A percentile compares a stretch with the other conserved stretches of the same genome.
Evolutionary conservation across 208 protist species (phyloP).

Genomic region (Crithidia mellificae): DNA sequence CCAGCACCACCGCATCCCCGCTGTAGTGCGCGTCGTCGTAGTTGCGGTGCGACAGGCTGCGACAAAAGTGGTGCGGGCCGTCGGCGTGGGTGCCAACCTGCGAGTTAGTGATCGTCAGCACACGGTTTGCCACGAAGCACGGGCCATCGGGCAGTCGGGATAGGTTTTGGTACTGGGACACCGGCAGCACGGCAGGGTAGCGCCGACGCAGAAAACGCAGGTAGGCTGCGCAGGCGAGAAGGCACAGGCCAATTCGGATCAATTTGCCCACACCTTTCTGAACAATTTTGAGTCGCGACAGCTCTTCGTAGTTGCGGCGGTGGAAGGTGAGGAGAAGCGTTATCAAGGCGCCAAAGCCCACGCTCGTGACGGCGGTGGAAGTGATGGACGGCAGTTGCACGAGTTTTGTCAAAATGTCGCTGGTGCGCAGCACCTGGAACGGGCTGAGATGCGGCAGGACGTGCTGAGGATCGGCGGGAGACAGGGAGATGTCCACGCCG

Average conservation of each 20-base stretch:
- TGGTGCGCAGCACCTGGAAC: slow-evolving; percentile 35
- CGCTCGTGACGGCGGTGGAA: slow-evolving; percentile 38
- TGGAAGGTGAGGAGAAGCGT: slow-evolving; percentile 20
- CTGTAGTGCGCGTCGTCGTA: slow-evolving; percentile 73
- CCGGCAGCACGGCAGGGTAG: slow-evolving; percentile 22
- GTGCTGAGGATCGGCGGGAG: slow-evolving; percentile 28
- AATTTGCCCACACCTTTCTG: not conserved
- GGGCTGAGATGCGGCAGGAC: slow-evolving; percentile 41
- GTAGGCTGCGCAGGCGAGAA: slow-evolving; percentile 13
- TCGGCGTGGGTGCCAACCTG: slow-evolving; percentile 82
- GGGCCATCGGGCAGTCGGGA: slow-evolving; percentile 39
- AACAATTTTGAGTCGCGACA: not conserved
- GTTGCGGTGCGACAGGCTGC: slow-evolving; percentile 27
- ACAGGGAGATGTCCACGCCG: slow-evolving; percentile 46
- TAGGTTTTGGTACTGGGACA: slow-evolving; percentile 47
- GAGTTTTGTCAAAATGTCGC: slow-evolving; percentile 36
- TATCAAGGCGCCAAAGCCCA: slow-evolving; percentile 36
- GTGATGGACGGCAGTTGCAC: slow-evolving; percentile 45
- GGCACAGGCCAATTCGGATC: slow-evolving; percentile 9
- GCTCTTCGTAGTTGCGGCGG: not conserved
- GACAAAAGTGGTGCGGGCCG: slow-evolving; percentile 62
- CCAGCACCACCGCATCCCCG: slow-evolving; percentile 57
- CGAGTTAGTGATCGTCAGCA: slow-evolving; percentile 65
- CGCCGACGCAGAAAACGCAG: slow-evolving; percentile 38
- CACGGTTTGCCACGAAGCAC: slow-evolving; percentile 54